These are phyloP conservation scores for Claviceps africana DNA, from an alignment of 2,329 filamentous ascomycete species.

Conservation along the genomic window DNA sequence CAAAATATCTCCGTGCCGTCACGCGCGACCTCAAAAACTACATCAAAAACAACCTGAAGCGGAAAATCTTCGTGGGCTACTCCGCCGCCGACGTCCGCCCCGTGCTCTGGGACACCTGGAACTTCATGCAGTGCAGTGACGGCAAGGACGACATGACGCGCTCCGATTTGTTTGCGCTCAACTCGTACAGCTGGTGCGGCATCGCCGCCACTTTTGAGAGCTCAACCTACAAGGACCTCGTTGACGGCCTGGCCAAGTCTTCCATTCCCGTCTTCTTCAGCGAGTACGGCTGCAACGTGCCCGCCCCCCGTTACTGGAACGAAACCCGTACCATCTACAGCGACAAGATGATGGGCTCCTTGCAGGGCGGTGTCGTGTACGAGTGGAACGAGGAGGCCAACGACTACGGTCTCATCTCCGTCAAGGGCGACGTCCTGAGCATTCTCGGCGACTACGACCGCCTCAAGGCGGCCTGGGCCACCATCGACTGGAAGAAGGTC, in stretches of 20 bases:
- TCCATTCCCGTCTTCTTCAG: constrained; percentile 70
- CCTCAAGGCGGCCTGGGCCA: constrained; percentile 60
- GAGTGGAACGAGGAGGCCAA: constrained; percentile 63
- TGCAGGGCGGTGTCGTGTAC: constrained; percentile 70
- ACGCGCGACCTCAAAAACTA: constrained; percentile 73
- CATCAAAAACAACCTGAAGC: constrained; percentile 55
- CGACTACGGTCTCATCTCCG: constrained; percentile 49
- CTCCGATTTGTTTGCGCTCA: constrained; percentile 64
- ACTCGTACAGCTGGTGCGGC: constrained; percentile 58
- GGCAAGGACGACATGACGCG: constrained; percentile 45
- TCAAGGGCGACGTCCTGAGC: constrained; percentile 43
- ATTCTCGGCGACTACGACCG: constrained; percentile 56
- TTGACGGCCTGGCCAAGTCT: constrained; percentile 48
- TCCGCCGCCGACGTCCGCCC: constrained; percentile 66
- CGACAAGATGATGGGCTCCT: constrained; percentile 49
- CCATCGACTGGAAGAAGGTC: constrained; percentile 57
- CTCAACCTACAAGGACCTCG: constrained; percentile 49
- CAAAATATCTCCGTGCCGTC: constrained; percentile 60
- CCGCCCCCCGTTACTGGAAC: constrained; percentile 57
- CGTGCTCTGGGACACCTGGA: constrained; percentile 59
- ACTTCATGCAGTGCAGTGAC: constrained; percentile 57
- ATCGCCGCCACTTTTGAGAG: constrained; percentile 44
- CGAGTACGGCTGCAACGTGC: constrained; percentile 66
- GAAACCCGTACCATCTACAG: constrained; percentile 64
- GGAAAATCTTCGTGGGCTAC: constrained; percentile 63